phyloP scores from a whole-genome alignment of 2,329 filamentous ascomycete genomes.

The Alternaria arbusti region DNA sequence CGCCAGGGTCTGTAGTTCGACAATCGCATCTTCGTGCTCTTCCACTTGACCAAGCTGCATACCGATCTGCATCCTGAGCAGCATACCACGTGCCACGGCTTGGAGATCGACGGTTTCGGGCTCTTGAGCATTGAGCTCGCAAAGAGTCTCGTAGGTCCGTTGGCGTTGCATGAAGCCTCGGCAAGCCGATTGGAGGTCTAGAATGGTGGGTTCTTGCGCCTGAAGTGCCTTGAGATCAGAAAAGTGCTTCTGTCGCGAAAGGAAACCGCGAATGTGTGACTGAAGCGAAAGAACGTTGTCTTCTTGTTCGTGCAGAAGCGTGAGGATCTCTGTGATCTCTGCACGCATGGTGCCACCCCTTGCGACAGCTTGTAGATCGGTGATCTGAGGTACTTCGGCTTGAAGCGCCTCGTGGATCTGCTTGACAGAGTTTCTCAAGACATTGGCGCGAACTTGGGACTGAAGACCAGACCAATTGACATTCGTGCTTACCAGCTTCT shows the following conservation, averaged over 20 bases:
- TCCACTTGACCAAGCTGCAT: constrained; percentile 78
- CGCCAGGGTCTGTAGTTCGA: constrained; percentile 75
- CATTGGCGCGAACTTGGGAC: constrained; percentile 53
- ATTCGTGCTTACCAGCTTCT: constrained; percentile 51
- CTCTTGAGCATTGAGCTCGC: constrained; percentile 72
- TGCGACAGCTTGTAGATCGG: constrained; percentile 51
- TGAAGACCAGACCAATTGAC: constrained; percentile 54
- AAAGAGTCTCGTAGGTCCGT: constrained; percentile 67
- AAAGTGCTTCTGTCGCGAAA: constrained; percentile 52
- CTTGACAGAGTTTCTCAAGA: constrained; percentile 37
- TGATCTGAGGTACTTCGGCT: constrained; percentile 38
- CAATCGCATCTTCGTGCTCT: constrained; percentile 78
- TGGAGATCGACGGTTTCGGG: constrained; percentile 74
- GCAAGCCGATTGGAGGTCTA: constrained; percentile 69
- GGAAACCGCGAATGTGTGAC: constrained; percentile 58
- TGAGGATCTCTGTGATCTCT: constrained; percentile 38
- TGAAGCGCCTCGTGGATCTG: constrained; percentile 41
- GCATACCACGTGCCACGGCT: constrained; percentile 76
- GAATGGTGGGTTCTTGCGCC: constrained; percentile 63
- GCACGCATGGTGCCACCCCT: constrained; percentile 45
- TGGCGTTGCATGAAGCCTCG: constrained; percentile 71
- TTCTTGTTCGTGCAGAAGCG: constrained; percentile 55
- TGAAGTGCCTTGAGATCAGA: constrained; percentile 61
- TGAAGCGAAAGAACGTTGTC: constrained; percentile 57
- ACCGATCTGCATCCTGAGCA: constrained; percentile 76